phyloP scores from a whole-genome alignment of 768 basidiomycete species.

The Boletus vinaceobasis region DNA sequence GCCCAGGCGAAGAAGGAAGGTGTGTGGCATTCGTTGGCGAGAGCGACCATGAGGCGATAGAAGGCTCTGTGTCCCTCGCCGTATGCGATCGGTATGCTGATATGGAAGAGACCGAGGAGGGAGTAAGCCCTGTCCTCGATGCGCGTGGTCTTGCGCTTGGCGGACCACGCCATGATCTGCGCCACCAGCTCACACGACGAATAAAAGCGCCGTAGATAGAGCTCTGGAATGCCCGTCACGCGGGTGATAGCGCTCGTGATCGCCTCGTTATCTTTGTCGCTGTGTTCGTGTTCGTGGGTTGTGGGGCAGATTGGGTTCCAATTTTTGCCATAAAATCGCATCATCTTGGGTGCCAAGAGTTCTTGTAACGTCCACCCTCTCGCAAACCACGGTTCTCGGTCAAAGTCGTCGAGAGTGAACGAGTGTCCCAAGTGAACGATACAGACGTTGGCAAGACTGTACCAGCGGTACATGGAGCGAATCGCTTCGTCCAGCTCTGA shows the following conservation, averaged over 20 bases:
- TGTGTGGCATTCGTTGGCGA: conserved; percentile 5
- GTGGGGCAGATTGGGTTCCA: conserved; percentile 9
- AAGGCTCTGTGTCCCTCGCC: conserved; percentile 9
- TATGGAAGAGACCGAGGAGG: conserved; percentile 10
- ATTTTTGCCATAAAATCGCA: conserved; percentile 12
- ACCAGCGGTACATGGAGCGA: conserved; percentile 16
- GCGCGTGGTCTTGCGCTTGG: conserved; percentile 8
- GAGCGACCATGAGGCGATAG: conserved; percentile 11
- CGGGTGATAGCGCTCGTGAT: conserved; percentile 1
- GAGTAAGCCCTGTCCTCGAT: conserved; percentile 7
- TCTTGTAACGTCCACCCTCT: conserved; percentile 16
- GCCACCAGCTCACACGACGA: conserved; percentile 6
- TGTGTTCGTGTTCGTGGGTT: neutral
- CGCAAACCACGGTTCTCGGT: conserved; percentile 11
- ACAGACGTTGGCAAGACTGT: conserved; percentile 14
- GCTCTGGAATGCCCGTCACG: conserved; percentile 2
- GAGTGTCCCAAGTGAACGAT: conserved; percentile 16
- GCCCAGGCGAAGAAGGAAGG: conserved; percentile 15
- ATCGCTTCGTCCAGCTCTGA: conserved; percentile 10
- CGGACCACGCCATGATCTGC: conserved; percentile 10
- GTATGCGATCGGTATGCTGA: conserved; percentile 11
- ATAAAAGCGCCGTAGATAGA: neutral
- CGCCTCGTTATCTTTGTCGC: conserved; percentile 4
- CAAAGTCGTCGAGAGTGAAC: conserved; percentile 12
- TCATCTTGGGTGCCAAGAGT: conserved; percentile 6